A percentile compares a stretch with the other conserved stretches of the same genome.
Conservation (phyloP, 257 asterid genomes). For the Nemophila menziesii region DNA sequence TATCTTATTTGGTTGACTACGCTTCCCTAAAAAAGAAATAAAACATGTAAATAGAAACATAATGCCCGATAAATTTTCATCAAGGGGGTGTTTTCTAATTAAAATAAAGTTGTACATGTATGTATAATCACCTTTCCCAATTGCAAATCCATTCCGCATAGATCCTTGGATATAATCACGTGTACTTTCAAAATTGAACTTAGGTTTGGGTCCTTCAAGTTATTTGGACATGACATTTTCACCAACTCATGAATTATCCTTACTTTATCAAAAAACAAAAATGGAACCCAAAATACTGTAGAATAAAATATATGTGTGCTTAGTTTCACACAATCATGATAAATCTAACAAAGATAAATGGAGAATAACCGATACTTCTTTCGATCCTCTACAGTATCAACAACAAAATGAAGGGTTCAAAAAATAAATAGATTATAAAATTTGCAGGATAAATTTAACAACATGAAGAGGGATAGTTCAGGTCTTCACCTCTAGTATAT, state of each 20-base stretch:
- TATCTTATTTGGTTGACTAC: conserved; percentile 66
- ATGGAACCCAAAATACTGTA: no score
- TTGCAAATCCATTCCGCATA: conserved; percentile 97
- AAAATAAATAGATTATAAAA: no score
- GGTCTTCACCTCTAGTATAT: no score
- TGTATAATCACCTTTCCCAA: conserved; percentile 78
- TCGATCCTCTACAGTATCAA: conserved; percentile 70
- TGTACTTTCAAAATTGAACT: conserved; percentile 86
- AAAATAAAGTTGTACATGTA: no score
- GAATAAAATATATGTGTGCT: conserved; percentile 76
- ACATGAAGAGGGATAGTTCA: no score
- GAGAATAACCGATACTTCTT: conserved; percentile 52
- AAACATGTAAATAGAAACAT: no score
- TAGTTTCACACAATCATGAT: conserved; percentile 40
- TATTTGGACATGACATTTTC: conserved; percentile 10
- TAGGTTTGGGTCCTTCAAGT: conserved; percentile 47
- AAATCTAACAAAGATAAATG: conserved; percentile 41
- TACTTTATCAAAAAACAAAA: conserved; percentile 71
- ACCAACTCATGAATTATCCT: conserved; percentile 71
- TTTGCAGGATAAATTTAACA: no score
- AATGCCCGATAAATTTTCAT: no score
- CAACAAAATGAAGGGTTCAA: conserved; percentile 75
- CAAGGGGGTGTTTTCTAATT: no score
- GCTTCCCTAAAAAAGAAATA: conserved; percentile 50
- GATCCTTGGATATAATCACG: conserved; percentile 79